Conservation (phyloP, 345 rosid species). For the Corchorus capsularis region DNA sequence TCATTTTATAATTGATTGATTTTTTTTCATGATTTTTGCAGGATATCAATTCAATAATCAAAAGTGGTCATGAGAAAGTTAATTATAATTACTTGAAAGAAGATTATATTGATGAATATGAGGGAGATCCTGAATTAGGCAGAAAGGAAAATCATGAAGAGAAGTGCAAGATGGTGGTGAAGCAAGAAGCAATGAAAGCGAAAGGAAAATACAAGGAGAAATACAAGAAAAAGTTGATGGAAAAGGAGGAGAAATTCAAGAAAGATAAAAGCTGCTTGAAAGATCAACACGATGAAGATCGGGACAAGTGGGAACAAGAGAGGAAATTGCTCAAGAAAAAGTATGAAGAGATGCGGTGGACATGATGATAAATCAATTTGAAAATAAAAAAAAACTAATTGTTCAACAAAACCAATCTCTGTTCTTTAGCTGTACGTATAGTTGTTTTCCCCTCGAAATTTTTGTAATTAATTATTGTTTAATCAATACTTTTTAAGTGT, state of each 20-base stretch:
- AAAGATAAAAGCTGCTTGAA: neutral
- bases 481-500: no score
- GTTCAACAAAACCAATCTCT: no score
- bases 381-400: neutral
- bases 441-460: no score
- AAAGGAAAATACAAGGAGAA: conserved; percentile 7
- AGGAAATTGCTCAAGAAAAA: neutral
- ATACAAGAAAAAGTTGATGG: conserved; percentile 2
- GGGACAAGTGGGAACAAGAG: conserved; percentile 12
- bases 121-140: no score
- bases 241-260: conserved; percentile 11
- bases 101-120: neutral
- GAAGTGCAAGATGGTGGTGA: neutral
- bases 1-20: no score
- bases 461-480: no score
- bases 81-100: no score
- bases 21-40: no score
- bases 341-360: conserved; percentile 14
- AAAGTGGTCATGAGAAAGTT: no score
- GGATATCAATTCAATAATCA: no score
- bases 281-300: conserved; percentile 11
- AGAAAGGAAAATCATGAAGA: no score
- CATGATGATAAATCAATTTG: neutral
- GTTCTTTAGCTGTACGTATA: no score
- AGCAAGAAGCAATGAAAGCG: neutral